Conservation (phyloP, 805 yeast species). For the Danielozyma ontarioensis region DNA sequence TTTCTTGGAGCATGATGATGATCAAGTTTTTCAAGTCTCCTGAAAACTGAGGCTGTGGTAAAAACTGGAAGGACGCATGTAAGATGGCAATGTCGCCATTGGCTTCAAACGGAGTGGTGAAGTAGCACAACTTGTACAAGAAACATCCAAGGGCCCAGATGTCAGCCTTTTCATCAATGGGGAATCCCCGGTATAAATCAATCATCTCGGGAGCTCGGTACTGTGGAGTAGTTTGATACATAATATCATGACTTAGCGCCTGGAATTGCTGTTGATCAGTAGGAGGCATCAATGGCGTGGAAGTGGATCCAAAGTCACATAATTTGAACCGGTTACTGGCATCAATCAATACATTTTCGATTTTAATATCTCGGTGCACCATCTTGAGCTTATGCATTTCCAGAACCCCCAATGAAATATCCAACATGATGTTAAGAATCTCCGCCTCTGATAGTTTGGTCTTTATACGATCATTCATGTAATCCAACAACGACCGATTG, state of each 20-base stretch:
- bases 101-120: slow-evolving; percentile 83
- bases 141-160: slow-evolving; percentile 84
- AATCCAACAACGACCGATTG: slow-evolving; percentile 79
- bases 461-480: slow-evolving; percentile 79
- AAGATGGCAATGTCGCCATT: slow-evolving; percentile 82
- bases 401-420: slow-evolving; percentile 71
- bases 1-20: slow-evolving; percentile 74
- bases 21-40: slow-evolving; percentile 70
- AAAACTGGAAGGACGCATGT: slow-evolving; percentile 78
- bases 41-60: slow-evolving; percentile 62
- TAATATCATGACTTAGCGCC: slow-evolving; percentile 58
- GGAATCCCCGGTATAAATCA: slow-evolving; percentile 60
- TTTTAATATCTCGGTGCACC: slow-evolving; percentile 85
- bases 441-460: slow-evolving; percentile 74
- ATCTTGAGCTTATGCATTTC: slow-evolving; percentile 79
- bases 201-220: slow-evolving; percentile 84
- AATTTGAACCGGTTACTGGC: slow-evolving; percentile 56
- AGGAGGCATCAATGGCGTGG: slow-evolving; percentile 66
- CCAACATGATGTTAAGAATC: slow-evolving; percentile 77
- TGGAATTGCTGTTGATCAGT: slow-evolving; percentile 54
- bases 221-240: slow-evolving; percentile 81
- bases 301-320: slow-evolving; percentile 84
- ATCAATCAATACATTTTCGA: slow-evolving; percentile 71
- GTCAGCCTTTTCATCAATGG: slow-evolving; percentile 79
- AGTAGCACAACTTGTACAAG: slow-evolving; percentile 71